Evolutionary conservation across 768 basidiomycete genomes (phyloP).

Genomic region (Lactarius tabidus): DNA sequence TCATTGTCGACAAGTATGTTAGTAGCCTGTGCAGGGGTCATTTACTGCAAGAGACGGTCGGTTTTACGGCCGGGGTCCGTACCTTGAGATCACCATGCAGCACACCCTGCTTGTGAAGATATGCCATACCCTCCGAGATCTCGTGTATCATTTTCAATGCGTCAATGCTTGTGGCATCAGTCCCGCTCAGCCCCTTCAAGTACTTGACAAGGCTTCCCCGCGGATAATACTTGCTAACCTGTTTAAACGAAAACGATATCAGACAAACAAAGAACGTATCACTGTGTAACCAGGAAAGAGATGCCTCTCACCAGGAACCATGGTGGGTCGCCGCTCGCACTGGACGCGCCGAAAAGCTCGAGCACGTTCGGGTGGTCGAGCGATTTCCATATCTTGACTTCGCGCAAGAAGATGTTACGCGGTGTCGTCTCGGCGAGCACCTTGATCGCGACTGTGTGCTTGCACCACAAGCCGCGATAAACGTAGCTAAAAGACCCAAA

Average conservation of each 20-base stretch:
- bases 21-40: conserved; percentile 43
- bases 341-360: conserved; percentile 73
- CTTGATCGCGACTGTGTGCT: too few species aligned
- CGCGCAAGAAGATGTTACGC: conserved; percentile 61
- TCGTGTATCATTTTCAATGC: conserved; percentile 55
- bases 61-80: conserved; percentile 13
- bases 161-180: conserved; percentile 38
- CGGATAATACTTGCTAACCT: conserved; percentile 65
- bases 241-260: background rate
- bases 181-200: conserved; percentile 37
- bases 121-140: too few species aligned
- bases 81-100: conserved; percentile 86
- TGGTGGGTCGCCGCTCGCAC: conserved; percentile 60
- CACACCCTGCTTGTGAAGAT: too few species aligned
- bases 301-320: conserved; percentile 52
- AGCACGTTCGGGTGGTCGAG: conserved; percentile 68
- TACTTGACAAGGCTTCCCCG: conserved; percentile 61
- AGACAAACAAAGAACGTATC: too few species aligned
- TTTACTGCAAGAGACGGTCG: background rate
- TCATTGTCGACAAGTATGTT: conserved; percentile 74
- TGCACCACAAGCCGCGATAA: conserved; percentile 61
- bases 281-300: conserved; percentile 25
- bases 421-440: too few species aligned
- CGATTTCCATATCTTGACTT: conserved; percentile 68
- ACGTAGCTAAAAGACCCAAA: conserved; percentile 77